Conservation (phyloP, 1,284 basidiomycete species). For the Cystobasidium slooffiae region DNA sequence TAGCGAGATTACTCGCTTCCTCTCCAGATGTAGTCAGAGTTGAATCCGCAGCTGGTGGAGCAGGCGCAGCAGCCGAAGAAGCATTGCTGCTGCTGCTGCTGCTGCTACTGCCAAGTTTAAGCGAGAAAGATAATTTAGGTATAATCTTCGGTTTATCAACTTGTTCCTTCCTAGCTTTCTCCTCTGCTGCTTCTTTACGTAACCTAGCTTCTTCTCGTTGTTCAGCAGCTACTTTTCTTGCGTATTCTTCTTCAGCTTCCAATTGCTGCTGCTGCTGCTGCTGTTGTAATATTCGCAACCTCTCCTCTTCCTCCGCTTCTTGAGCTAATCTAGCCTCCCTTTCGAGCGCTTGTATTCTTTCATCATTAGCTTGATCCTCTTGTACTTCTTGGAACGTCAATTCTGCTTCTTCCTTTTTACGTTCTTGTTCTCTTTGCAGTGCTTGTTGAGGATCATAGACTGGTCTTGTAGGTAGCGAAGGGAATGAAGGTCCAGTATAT, state of each 20-base stretch:
- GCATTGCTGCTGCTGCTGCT: not conserved
- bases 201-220: not conserved
- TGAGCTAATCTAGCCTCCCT: not conserved
- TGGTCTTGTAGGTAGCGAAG: slow-evolving; percentile 30
- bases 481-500: slow-evolving; percentile 12
- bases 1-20: no score
- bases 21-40: no score
- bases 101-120: not conserved
- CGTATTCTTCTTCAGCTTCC: not conserved
- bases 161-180: not conserved
- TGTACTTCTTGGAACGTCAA: slow-evolving; percentile 17
- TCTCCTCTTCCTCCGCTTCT: not conserved
- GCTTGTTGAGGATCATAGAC: not conserved
- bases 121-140: slow-evolving; percentile 9
- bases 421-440: slow-evolving; percentile 1
- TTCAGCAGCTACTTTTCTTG: not conserved
- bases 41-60: not conserved
- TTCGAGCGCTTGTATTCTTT: not conserved
- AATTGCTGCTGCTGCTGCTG: not conserved
- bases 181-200: not conserved
- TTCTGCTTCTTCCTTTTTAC: slow-evolving; percentile 9
- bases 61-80: not conserved
- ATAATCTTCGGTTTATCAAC: slow-evolving; percentile 3
- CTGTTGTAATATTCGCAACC: not conserved
- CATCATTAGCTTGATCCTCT: not conserved